Conservation (phyloP, 1,284 basidiomycete species). For the Ceratobasidium sp. region DNA sequence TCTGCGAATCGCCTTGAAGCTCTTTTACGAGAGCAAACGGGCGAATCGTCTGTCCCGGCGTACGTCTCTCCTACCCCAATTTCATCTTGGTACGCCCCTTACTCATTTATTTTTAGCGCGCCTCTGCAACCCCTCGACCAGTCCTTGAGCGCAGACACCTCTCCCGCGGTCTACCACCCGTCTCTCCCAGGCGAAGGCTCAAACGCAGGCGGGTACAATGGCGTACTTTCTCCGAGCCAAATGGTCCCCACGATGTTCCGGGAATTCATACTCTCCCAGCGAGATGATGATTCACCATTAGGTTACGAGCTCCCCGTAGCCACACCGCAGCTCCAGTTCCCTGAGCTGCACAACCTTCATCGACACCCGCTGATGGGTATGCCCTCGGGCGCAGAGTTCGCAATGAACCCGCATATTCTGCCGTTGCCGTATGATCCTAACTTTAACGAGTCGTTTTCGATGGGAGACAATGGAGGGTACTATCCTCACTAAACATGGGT, state of each 20-base stretch:
- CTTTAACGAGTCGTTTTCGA: constrained; percentile 16
- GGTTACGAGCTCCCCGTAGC: constrained; percentile 8
- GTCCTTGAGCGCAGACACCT: background rate
- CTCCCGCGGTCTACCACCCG: background rate
- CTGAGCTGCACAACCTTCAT: constrained; percentile 26
- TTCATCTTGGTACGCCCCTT: background rate
- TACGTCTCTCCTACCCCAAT: background rate
- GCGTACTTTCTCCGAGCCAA: constrained; percentile 1
- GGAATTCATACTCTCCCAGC: constrained; percentile 25
- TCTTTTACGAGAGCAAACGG: constrained; percentile 35
- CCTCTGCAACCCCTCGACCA: background rate
- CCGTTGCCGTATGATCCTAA: constrained; percentile 39
- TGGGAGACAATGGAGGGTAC: background rate
- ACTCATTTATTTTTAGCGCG: background rate
- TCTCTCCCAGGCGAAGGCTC: background rate
- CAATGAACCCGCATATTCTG: constrained; percentile 19
- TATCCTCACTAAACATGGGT: constrained; percentile 3
- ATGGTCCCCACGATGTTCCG: constrained; percentile 17
- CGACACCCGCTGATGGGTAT: constrained; percentile 38
- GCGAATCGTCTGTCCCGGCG: background rate
- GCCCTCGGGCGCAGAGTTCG: constrained; percentile 29
- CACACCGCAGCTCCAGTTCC: constrained; percentile 8
- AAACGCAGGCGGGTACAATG: background rate
- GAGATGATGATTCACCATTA: constrained; percentile 1
- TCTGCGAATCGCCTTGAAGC: constrained; percentile 4